These are phyloP conservation scores for Hanseniaspora taiwanica DNA, from an alignment of 805 yeast species.

Conservation along the genomic window DNA sequence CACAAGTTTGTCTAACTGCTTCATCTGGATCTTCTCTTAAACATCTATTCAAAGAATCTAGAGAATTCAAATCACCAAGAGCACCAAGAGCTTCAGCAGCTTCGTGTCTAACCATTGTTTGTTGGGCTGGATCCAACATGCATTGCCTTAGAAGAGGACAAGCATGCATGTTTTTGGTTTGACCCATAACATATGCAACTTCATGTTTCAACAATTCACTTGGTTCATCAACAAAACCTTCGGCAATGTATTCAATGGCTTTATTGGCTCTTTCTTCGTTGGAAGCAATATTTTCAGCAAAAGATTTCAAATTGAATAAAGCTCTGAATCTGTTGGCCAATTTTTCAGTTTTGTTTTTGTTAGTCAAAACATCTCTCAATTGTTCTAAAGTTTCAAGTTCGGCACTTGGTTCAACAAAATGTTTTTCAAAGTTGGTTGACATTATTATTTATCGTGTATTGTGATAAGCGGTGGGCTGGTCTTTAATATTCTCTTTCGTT, in stretches of 20 bases:
- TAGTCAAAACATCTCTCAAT: slow-evolving; percentile 56
- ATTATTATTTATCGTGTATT: slow-evolving; percentile 7
- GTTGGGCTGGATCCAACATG: slow-evolving; percentile 54
- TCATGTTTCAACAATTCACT: slow-evolving; percentile 93
- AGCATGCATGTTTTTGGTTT: slow-evolving; percentile 72
- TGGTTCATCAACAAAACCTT: slow-evolving; percentile 55
- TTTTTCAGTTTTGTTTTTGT: slow-evolving; percentile 53
- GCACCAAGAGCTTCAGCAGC: slow-evolving; percentile 99
- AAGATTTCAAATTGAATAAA: slow-evolving; percentile 73
- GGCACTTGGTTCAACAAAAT: slow-evolving; percentile 22
- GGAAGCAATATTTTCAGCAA: slow-evolving; percentile 59
- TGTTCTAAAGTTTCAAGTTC: slow-evolving; percentile 40
- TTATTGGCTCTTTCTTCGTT: slow-evolving; percentile 40
- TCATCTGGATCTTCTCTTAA: slow-evolving; percentile 60
- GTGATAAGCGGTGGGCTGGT: too few relatives aligned
- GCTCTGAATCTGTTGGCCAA: slow-evolving; percentile 90
- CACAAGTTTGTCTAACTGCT: slow-evolving; percentile 95
- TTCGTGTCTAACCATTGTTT: slow-evolving; percentile 96
- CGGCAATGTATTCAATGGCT: slow-evolving; percentile 76
- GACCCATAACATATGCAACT: slow-evolving; percentile 94
- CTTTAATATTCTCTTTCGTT: too few relatives aligned
- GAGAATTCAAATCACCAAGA: slow-evolving; percentile 64
- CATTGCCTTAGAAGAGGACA: slow-evolving; percentile 66
- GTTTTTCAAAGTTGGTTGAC: slow-evolving; percentile 26
- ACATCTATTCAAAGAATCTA: slow-evolving; percentile 52